Evolutionary conservation across 2,329 filamentous ascomycete species (phyloP).

Genomic region (Paracoccidioides brasiliensis): DNA sequence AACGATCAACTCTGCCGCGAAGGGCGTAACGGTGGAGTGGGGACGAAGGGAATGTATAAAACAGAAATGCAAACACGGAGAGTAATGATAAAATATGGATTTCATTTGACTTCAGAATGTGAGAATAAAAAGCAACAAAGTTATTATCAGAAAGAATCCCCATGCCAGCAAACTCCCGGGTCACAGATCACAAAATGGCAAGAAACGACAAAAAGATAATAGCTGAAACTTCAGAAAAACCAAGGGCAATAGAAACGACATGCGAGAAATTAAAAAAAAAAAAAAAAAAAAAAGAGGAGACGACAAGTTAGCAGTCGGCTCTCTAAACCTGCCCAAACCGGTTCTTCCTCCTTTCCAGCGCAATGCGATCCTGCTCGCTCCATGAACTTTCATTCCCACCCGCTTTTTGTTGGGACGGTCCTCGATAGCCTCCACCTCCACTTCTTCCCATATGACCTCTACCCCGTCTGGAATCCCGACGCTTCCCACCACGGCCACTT

Average conservation of each 20-base stretch:
- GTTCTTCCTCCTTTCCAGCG: constrained; percentile 37
- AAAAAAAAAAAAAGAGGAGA: constrained; percentile 1
- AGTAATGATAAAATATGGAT: background rate
- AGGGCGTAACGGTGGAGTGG: too few relatives aligned
- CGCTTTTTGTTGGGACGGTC: constrained; percentile 9
- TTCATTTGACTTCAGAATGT: background rate
- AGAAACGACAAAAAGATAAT: background rate
- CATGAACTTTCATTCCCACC: constrained; percentile 7
- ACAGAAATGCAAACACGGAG: background rate
- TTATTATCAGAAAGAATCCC: background rate
- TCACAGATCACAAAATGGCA: background rate
- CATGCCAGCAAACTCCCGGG: constrained; percentile 1
- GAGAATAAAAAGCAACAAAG: background rate
- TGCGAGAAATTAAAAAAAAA: background rate
- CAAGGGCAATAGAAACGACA: background rate
- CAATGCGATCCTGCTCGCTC: constrained; percentile 31
- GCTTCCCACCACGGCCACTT: constrained; percentile 29
- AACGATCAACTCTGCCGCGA: too few relatives aligned
- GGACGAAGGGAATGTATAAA: background rate
- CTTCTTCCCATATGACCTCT: constrained; percentile 11
- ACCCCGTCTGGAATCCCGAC: constrained; percentile 22
- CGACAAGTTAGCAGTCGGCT: background rate
- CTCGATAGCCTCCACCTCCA: constrained; percentile 8
- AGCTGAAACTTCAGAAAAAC: background rate
- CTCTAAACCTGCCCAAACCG: constrained; percentile 22